These are phyloP conservation scores for Thalassiosira allenii DNA, from an alignment of 352 stramenopile genomes.

Conservation along the genomic window DNA sequence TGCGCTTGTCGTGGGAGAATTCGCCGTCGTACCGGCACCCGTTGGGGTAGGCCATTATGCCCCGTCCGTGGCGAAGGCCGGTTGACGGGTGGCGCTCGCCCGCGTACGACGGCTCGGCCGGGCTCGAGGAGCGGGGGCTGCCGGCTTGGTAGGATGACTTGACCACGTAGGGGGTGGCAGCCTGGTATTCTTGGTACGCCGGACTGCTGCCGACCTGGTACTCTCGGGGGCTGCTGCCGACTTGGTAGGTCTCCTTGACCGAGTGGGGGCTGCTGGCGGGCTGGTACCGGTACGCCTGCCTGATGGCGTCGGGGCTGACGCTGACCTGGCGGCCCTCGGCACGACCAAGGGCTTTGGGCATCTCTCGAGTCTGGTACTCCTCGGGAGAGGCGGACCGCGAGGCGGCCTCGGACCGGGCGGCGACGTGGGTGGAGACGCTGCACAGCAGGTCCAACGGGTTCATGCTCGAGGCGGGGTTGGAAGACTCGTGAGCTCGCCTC, in stretches of 20 bases:
- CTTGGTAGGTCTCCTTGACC: not conserved
- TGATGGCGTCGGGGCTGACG: not conserved
- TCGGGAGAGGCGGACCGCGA: no score
- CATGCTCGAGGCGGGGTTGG: not conserved
- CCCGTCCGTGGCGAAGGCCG: slow-evolving; percentile 29
- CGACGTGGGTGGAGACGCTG: not conserved
- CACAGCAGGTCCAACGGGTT: not conserved
- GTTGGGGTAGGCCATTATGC: slow-evolving; percentile 33
- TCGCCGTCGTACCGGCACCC: slow-evolving; percentile 62
- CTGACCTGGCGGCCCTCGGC: not conserved
- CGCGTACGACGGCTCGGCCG: slow-evolving; percentile 8
- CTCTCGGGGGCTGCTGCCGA: no score
- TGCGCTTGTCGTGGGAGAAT: slow-evolving; percentile 51
- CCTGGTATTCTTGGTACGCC: not conserved
- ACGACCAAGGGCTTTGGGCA: not conserved
- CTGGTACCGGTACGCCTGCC: not conserved
- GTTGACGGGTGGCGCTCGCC: slow-evolving; percentile 1
- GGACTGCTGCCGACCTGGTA: no score
- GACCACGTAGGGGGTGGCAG: not conserved
- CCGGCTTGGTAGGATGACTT: not conserved
- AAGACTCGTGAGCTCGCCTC: not conserved
- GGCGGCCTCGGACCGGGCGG: no score
- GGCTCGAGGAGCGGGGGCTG: not conserved
- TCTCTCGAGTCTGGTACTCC: not conserved
- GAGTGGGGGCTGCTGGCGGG: not conserved